phyloP scores from a whole-genome alignment of 768 basidiomycete genomes.

The Ramaria rubella region DNA sequence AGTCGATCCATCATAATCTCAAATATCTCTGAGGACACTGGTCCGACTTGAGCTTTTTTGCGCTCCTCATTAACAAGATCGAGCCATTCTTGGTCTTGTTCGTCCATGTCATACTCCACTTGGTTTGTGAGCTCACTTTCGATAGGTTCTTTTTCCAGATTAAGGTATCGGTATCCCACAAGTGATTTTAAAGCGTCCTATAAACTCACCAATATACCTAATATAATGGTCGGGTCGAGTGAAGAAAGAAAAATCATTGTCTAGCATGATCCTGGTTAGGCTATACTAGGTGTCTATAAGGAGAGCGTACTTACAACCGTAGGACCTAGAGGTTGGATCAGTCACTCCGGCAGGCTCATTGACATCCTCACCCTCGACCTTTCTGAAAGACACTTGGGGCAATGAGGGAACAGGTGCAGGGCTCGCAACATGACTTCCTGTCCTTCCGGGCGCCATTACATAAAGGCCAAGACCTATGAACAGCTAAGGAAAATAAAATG shows the following conservation, averaged over 20 bases:
- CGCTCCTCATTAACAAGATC: constrained; percentile 78
- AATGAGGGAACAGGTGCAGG: constrained; percentile 31
- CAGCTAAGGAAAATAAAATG: too few species aligned
- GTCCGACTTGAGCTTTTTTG: constrained; percentile 64
- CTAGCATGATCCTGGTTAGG: constrained; percentile 34
- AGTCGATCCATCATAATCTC: constrained; percentile 96
- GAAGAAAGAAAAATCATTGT: constrained; percentile 67
- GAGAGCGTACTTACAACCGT: constrained; percentile 57
- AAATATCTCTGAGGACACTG: constrained; percentile 77
- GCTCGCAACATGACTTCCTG: constrained; percentile 5
- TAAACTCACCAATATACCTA: constrained; percentile 71
- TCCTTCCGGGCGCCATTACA: constrained; percentile 6
- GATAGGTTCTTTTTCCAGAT: constrained; percentile 62
- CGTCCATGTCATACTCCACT: constrained; percentile 99
- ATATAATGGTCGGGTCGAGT: constrained; percentile 79
- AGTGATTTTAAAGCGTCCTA: background rate
- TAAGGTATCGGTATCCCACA: constrained; percentile 1
- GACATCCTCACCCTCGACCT: constrained; percentile 57
- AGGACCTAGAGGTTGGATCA: constrained; percentile 55
- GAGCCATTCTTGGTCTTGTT: constrained; percentile 97
- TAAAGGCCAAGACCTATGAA: background rate
- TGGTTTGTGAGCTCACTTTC: constrained; percentile 88
- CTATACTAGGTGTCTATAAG: background rate
- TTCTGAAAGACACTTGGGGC: constrained; percentile 62
- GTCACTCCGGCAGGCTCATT: constrained; percentile 57